Evolutionary conservation across 331 rosid species (phyloP).

Genomic region (Quercus tomentella): DNA sequence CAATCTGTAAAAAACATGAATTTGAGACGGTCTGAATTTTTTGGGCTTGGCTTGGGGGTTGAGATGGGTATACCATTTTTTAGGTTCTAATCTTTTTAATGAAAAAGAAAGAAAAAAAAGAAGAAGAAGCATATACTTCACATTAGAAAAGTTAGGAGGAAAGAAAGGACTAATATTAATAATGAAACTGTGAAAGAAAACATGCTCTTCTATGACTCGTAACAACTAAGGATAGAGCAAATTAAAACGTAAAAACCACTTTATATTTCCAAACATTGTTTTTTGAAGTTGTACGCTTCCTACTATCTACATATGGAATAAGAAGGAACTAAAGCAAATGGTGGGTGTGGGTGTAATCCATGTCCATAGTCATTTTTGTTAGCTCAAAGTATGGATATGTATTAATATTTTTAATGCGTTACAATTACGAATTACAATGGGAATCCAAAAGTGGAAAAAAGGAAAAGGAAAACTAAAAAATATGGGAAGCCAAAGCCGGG

Average conservation of each 20-base stretch:
- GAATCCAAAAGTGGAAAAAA: neutral
- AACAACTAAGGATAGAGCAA: neutral
- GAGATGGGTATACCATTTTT: neutral
- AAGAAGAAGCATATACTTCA: neutral
- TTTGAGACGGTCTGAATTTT: neutral
- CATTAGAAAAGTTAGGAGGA: neutral
- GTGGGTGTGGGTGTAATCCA: too few relatives aligned
- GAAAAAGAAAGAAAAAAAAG: neutral
- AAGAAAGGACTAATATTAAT: neutral
- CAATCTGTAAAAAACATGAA: neutral
- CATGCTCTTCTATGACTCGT: neutral
- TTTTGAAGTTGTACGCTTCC: too few relatives aligned
- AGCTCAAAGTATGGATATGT: neutral
- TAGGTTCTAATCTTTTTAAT: neutral
- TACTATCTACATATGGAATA: too few relatives aligned
- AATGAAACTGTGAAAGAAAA: neutral
- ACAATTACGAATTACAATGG: neutral
- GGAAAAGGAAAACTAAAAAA: neutral
- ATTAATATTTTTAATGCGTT: neutral
- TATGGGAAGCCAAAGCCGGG: neutral
- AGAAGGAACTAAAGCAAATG: too few relatives aligned
- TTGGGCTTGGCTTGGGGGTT: neutral
- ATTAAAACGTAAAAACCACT: neutral
- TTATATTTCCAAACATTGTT: too few relatives aligned
- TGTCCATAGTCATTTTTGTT: neutral